Evolutionary conservation across 805 yeast species (phyloP).

Genomic region (Ogataea dorogensis): DNA sequence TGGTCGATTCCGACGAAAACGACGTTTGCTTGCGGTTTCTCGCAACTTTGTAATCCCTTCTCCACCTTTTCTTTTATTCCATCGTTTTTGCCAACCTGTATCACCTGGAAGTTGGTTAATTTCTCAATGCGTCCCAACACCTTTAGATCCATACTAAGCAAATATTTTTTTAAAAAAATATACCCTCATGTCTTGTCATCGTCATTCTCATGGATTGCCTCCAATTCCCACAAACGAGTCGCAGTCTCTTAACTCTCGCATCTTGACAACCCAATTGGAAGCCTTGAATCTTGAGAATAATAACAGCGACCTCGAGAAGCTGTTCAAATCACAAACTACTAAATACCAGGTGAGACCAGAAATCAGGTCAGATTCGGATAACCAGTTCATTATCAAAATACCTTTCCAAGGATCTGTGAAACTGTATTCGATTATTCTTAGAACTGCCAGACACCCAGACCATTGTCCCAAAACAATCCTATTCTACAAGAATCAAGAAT

Average conservation of each 20-base stretch:
- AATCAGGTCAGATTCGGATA: constrained; percentile 68
- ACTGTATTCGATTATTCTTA: constrained; percentile 66
- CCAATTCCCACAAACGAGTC: constrained; percentile 70
- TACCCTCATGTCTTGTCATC: constrained; percentile 20
- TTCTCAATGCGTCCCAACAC: constrained; percentile 1
- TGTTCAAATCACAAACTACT: constrained; percentile 53
- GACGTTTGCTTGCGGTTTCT: constrained; percentile 11
- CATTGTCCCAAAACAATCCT: constrained; percentile 70
- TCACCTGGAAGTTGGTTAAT: constrained; percentile 18
- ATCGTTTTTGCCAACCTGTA: constrained; percentile 22
- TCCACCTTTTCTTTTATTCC: constrained; percentile 24
- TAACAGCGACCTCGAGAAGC: constrained; percentile 44
- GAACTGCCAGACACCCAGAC: constrained; percentile 56
- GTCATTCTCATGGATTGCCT: constrained; percentile 47
- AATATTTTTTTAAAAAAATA: constrained; percentile 1
- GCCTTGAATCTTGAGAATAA: constrained; percentile 62
- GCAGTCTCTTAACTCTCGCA: constrained; percentile 62
- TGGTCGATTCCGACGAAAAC: constrained; percentile 22
- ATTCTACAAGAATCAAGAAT: constrained; percentile 66
- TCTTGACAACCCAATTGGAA: constrained; percentile 57
- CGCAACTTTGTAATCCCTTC: constrained; percentile 13
- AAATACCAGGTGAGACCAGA: constrained; percentile 47
- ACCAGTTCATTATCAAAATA: constrained; percentile 70
- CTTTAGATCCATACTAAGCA: not conserved
- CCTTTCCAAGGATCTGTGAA: constrained; percentile 75